Evolutionary conservation across 495 filamentous ascomycete species (phyloP), one percentile per base, ranked within the genome.

Genomic region (Aspergillus panamensis): DNA sequence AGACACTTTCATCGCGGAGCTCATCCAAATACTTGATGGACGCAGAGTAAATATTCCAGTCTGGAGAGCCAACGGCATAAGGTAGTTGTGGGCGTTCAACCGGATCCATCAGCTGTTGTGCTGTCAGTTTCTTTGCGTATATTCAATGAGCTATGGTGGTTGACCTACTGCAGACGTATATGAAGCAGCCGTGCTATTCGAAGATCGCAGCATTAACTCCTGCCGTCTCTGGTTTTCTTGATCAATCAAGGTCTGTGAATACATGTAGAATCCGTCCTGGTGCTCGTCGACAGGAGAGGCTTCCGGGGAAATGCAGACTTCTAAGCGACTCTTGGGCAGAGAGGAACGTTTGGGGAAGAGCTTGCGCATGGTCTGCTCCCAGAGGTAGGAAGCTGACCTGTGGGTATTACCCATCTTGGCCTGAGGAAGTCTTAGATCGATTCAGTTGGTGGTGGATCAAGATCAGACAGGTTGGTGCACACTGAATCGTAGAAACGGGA

Each of bases 31-130:
- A 44, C 45, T 66, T 49, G 14, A 70, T 43, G 8, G 51, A 21
- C 3, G 55, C 42, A 12, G 62, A 64, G 9, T 58, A 55, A n/a
- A 63, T 37, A 8, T 69, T 66, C 74, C 74, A 76, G 8, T 74
- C 73, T 17, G 63, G 56, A n/a, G 63, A 56, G 48, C 68, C 66
- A 30, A 77, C 63, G 7, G 66, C 66, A 60, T 75, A 76, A 0
- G 71, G 65, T 44, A 63, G 62, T 14, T 60, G 33, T 21, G 66
- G 69, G 7, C 52, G 64, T 29, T 48, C 59, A 42, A 52, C 57
- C 9, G 67, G 63, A 9, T 57, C 61, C 59, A 66, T 69, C 55
- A 68, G 57, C 51, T 61, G 42, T 29, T 30, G 32, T 42, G 17
- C 32, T 17, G 12, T 54, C 55, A 59, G 40, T 17, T 20, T 52